Base-by-base conservation (phyloP, 345 rosid species). In the Cardamine occulta region DNA sequence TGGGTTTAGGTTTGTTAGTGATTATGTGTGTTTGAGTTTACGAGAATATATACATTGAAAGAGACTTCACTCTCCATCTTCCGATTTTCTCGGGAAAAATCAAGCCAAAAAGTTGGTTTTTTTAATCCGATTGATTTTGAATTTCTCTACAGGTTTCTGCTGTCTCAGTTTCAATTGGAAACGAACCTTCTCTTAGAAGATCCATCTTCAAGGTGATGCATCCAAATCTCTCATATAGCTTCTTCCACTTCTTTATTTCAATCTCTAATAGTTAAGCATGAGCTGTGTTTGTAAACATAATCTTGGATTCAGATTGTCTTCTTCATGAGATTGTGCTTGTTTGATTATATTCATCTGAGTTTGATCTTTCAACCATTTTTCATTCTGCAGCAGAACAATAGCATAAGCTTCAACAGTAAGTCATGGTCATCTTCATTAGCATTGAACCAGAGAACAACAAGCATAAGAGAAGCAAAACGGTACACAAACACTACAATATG, bases 341-440 rank as follows among this genome's bases (percentile, higher is more conserved):
- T 37, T 51, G 42, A 1, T 51, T 19, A 35, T 4, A 0, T 59
- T 49, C 9, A 1, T 39, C 15, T 51, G 53, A 67, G 54, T 60
- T 40, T 75, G 57, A 31, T 70, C 42, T 49, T 39, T 1, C 6
- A 48, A 35, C 42, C 61, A 6, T 28, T 54, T 66, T 31, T 14
- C 6, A 13, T 57, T 79, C 68, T 81, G 63, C 61, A 83, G 85
- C 88, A 90, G 89, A 75, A 85, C 58, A 74, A 73, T 66, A 82
- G 76, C 84, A 19, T 89, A 70, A 83, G 84, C 81, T 85, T 92
- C 51, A 70, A 84, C 35, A 80, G 78, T 63, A 87, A 83, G 71
- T 79, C 92, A 84, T 82, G 92, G 91, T 71, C 79, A 34, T 84
- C 88, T 75, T 61, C 79, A 19, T 60, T 81, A 17, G 68, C 84